These are phyloP conservation scores for Colletotrichum horii DNA, from an alignment of 2,329 filamentous ascomycete species.

Conservation along the genomic window DNA sequence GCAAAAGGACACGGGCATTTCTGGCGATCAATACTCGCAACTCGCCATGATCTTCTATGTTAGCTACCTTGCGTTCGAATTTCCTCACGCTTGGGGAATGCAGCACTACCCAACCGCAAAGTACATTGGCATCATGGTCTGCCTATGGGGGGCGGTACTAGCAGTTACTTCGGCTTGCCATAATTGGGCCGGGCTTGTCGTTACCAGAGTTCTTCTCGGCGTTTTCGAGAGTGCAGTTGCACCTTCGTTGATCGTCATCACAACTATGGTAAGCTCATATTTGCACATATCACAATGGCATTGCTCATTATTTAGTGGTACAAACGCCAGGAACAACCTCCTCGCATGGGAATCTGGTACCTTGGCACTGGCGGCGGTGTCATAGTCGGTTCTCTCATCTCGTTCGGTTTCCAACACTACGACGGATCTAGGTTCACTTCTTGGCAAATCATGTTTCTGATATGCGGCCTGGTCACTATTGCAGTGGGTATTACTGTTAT, in stretches of 20 bases:
- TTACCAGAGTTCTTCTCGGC: constrained; percentile 25
- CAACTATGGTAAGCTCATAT: constrained; percentile 34
- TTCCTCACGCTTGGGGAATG: constrained; percentile 62
- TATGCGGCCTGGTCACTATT: constrained; percentile 67
- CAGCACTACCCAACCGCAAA: constrained; percentile 36
- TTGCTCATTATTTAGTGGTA: constrained; percentile 39
- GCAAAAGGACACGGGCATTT: constrained; percentile 52
- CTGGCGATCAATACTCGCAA: constrained; percentile 60
- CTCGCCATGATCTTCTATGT: constrained; percentile 63
- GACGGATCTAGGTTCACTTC: constrained; percentile 29
- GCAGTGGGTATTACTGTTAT: constrained; percentile 62
- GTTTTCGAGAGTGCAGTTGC: constrained; percentile 35
- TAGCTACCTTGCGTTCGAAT: constrained; percentile 66
- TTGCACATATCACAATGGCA: too few relatives aligned
- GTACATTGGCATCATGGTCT: constrained; percentile 29
- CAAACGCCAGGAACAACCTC: constrained; percentile 59
- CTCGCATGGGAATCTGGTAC: constrained; percentile 70
- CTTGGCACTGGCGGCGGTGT: constrained; percentile 63
- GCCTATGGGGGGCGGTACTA: constrained; percentile 50
- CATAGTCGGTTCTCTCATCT: constrained; percentile 60
- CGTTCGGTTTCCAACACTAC: constrained; percentile 63
- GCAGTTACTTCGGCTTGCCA: constrained; percentile 29
- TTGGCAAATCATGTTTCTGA: constrained; percentile 62
- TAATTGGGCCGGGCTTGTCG: constrained; percentile 23
- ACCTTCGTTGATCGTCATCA: constrained; percentile 51